A percentile compares a stretch with the other conserved stretches of the same genome.
These are phyloP conservation scores for Pilaira anomala DNA, from an alignment of 192 early-diverging fungal species.

Conservation along the genomic window DNA sequence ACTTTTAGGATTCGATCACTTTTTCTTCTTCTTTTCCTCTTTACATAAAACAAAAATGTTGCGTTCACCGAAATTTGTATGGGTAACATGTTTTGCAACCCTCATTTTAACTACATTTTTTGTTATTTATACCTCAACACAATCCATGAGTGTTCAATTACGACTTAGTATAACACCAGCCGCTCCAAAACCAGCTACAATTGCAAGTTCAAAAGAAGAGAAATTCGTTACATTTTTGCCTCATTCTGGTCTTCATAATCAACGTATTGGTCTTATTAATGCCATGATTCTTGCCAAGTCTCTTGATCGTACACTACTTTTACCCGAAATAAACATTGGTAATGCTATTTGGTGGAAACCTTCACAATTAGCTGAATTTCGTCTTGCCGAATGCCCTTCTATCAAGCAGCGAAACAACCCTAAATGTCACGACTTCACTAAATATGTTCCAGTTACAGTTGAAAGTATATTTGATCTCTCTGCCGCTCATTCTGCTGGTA, in stretches of 20 bases:
- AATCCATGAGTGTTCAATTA: conserved; percentile 12
- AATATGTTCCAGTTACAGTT: conserved; percentile 22
- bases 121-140: conserved; percentile 10
- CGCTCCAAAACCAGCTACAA: neutral
- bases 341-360: conserved; percentile 27
- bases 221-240: conserved; percentile 48
- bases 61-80: conserved; percentile 13
- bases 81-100: conserved; percentile 11
- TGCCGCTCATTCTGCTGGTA: conserved; percentile 15
- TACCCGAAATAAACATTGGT: conserved; percentile 41
- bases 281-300: conserved; percentile 42
- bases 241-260: conserved; percentile 57
- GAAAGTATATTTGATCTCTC: conserved; percentile 30
- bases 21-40: neutral
- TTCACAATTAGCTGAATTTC: neutral
- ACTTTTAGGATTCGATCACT: neutral
- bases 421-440: conserved; percentile 27
- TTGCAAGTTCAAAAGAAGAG: conserved; percentile 13
- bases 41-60: neutral
- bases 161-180: neutral
- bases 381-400: conserved; percentile 21
- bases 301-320: conserved; percentile 50
- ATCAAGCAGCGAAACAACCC: neutral
- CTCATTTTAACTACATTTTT: conserved; percentile 3
- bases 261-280: conserved; percentile 49